Evolutionary conservation across 208 protist genomes (phyloP).

Genomic region (Crithidia expoeki): DNA sequence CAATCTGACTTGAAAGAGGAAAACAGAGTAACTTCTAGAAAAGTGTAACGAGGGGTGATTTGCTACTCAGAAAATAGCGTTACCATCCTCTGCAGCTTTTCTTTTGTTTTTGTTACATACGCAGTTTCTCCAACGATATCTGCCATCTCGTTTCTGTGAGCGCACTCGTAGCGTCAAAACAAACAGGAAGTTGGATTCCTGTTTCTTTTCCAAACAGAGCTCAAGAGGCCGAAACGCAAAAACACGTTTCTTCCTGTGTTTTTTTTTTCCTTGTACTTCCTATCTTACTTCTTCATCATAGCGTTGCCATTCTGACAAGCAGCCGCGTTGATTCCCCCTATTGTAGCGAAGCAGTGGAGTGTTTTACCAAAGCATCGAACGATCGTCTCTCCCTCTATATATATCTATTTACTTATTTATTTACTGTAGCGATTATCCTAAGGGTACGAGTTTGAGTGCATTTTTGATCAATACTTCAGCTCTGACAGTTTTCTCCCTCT

Average conservation of each 20-base stretch:
- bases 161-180: no score
- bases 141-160: no score
- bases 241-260: neutral
- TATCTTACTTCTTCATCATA: neutral
- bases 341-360: neutral
- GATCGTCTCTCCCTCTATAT: neutral
- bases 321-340: neutral
- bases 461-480: no score
- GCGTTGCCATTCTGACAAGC: neutral
- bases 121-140: neutral
- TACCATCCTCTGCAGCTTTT: neutral
- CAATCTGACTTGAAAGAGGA: neutral
- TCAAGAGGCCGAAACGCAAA: no score
- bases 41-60: neutral
- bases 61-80: neutral
- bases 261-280: neutral
- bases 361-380: no score
- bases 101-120: neutral
- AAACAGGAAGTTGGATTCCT: no score
- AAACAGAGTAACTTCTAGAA: neutral
- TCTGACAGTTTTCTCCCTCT: no score
- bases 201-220: no score
- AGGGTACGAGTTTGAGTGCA: no score
- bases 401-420: no score
- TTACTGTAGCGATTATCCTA: no score